Conservation (phyloP, 768 basidiomycete species). For the Russula vinacea region DNA sequence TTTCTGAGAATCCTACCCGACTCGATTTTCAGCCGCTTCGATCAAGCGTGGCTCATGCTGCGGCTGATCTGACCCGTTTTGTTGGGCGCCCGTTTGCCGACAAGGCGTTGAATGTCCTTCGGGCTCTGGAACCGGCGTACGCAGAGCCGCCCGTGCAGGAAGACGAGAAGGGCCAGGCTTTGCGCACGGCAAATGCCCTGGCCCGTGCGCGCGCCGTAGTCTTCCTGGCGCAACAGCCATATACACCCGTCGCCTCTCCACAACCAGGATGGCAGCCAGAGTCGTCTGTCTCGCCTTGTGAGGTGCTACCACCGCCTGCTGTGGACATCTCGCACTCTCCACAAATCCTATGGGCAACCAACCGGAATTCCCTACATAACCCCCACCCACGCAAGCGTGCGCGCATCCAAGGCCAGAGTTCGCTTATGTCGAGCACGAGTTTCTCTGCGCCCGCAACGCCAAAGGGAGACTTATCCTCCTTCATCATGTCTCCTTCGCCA, state of each 20-base stretch:
- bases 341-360: constrained; percentile 22
- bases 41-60: constrained; percentile 67
- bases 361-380: constrained; percentile 15
- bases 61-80: constrained; percentile 61
- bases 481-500: constrained; percentile 20
- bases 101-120: constrained; percentile 68
- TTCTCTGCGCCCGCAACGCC: constrained; percentile 26
- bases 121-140: constrained; percentile 71
- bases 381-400: constrained; percentile 21
- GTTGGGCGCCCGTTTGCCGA: constrained; percentile 66
- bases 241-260: constrained; percentile 37
- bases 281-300: constrained; percentile 16
- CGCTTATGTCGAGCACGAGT: constrained; percentile 20
- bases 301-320: constrained; percentile 17
- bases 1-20: constrained; percentile 76
- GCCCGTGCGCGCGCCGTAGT: constrained; percentile 67
- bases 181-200: constrained; percentile 67
- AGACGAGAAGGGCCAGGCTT: constrained; percentile 48
- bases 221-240: constrained; percentile 51
- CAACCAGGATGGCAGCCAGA: constrained; percentile 22
- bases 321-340: constrained; percentile 21
- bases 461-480: constrained; percentile 22
- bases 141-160: constrained; percentile 56
- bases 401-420: constrained; percentile 21
- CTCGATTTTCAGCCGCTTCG: constrained; percentile 76